A percentile compares a stretch with the other conserved stretches of the same genome.
These are phyloP conservation scores for Kodamaea jinghongensis DNA, from an alignment of 805 yeast species.

Conservation along the genomic window DNA sequence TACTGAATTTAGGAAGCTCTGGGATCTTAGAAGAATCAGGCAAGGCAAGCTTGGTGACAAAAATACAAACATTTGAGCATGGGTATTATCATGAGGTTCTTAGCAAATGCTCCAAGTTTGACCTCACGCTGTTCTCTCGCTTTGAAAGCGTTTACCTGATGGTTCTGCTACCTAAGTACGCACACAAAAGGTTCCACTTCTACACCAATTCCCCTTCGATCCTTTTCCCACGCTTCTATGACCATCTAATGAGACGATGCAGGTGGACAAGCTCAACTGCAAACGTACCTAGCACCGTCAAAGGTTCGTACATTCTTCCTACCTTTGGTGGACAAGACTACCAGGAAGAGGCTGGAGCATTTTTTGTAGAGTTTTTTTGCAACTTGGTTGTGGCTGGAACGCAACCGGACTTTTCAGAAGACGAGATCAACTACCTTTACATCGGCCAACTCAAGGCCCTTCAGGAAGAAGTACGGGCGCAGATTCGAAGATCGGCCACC, in stretches of 20 bases:
- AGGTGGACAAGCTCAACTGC: background rate
- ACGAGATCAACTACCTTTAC: constrained; percentile 4
- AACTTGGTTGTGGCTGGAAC: background rate
- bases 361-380: background rate
- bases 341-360: background rate
- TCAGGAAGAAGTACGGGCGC: background rate
- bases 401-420: constrained; percentile 1
- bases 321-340: background rate
- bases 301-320: constrained; percentile 1
- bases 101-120: background rate
- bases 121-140: constrained; percentile 1
- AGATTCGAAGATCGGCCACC: background rate
- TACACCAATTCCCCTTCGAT: constrained; percentile 25
- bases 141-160: constrained; percentile 22
- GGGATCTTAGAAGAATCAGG: too few relatives aligned
- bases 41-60: constrained; percentile 17
- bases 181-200: constrained; percentile 13
- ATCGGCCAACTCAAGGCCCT: background rate
- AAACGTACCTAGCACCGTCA: background rate
- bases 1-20: too few relatives aligned
- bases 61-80: constrained; percentile 16
- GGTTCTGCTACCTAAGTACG: constrained; percentile 6
- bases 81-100: constrained; percentile 2
- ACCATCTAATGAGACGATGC: constrained; percentile 10
- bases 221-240: constrained; percentile 25